Base-by-base conservation (phyloP, 225 moss, liverwort and hornwort species). In the Sphagnum tenellum region DNA sequence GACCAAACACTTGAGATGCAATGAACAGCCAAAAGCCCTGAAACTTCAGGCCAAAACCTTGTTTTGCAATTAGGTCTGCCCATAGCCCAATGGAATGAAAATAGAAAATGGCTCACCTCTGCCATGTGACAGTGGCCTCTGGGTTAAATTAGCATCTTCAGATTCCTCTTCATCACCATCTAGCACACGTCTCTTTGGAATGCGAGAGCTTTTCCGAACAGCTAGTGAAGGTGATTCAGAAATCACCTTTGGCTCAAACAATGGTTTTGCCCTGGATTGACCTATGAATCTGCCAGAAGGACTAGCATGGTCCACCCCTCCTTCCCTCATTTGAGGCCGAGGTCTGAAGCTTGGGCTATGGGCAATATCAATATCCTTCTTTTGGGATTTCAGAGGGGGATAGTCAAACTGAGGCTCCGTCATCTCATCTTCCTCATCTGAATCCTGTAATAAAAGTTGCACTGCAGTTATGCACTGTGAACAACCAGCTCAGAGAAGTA, bases 151-250 rank as follows among this genome's bases (percentile, higher is more conserved):
- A 51, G 61, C 45, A 7, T 54, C 69, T 66, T 85, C 82, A 49
- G 55, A 58, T 54, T 87, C 87, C 48, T 75, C 79, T 70, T 85
- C 76, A 53, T 83, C 81, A 56, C 86, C 85, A 66, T 88, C 87
- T 62, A 98, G 45, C 12, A 98, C 83, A 68, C 90, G 85, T 75
- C 72, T 89, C 73, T 98, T 98, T 5, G 96, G 90, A 67, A 98
- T 89, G 70, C 96, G 84, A 47, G 96, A 88, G 71, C 96, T 98
- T 75, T 98, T 98, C 54, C 96, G 83, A 61, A 98, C 83, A 63
- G 84, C 84, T 62, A 79, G 92, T 6, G 77, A 64, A 29, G 80
- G 76, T 51, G 77, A 71, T 50, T 73, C 82, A 11, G 73, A 65
- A 47, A 67, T 52, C 9, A 9, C 9, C 52, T 52, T 52, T 6